Percentiles rank a stretch among this genome's conserved stretches.
Evolutionary conservation across 352 stramenopile genomes (phyloP).

Genomic region (Phytophthora fragariaefolia): DNA sequence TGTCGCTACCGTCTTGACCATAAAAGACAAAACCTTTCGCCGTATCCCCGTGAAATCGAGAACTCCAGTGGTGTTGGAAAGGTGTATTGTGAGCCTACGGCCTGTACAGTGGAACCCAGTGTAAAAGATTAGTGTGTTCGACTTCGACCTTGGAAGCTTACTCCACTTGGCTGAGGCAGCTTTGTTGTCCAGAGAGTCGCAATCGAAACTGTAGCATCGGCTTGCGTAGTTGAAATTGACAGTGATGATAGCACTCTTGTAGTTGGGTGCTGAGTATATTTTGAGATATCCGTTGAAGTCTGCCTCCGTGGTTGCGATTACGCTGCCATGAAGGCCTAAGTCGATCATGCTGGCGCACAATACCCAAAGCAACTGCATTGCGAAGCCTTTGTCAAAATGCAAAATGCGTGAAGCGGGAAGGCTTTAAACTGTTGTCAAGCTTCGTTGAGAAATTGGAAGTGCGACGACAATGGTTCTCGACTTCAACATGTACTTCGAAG

Average conservation of each 20-base stretch:
- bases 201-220: constrained; percentile 1
- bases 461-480: no score
- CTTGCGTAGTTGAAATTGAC: constrained; percentile 2
- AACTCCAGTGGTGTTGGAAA: neutral
- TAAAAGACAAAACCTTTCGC: neutral
- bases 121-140: neutral
- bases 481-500: no score
- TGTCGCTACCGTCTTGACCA: neutral
- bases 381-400: neutral
- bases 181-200: neutral
- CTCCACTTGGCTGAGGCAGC: neutral
- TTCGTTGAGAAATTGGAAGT: no score
- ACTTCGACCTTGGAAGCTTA: neutral
- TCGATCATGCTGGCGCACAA: neutral
- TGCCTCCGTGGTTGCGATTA: neutral
- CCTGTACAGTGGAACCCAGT: neutral
- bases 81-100: neutral
- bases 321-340: neutral
- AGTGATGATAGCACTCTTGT: neutral
- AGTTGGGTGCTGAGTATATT: neutral
- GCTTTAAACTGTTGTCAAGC: no score
- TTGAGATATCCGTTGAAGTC: neutral
- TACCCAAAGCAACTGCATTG: neutral
- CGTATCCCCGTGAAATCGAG: neutral
- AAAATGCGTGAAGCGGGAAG: no score